Conservation (phyloP, 768 basidiomycete species). For the Russula virescens region DNA sequence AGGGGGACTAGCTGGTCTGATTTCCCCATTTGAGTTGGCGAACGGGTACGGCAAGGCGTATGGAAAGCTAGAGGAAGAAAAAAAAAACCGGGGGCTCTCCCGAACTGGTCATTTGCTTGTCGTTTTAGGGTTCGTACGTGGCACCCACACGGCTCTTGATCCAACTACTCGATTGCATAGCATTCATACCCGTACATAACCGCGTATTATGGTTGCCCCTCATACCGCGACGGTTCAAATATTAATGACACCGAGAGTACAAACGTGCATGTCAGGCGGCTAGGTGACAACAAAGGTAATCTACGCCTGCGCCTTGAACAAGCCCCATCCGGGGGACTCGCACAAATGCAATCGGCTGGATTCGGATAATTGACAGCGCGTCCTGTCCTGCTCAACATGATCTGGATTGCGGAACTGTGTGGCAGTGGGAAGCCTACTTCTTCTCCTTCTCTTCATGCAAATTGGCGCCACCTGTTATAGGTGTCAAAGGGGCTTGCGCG, state of each 20-base stretch:
- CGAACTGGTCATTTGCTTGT: background rate
- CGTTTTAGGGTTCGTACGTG: background rate
- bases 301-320: background rate
- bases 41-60: no score
- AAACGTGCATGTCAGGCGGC: constrained; percentile 1
- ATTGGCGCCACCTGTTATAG: background rate
- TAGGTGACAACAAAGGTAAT: background rate
- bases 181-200: no score
- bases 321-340: background rate
- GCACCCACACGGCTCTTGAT: background rate
- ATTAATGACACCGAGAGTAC: background rate
- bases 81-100: background rate
- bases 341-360: background rate
- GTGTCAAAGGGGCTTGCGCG: background rate
- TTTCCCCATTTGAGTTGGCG: constrained; percentile 10
- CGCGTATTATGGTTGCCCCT: background rate
- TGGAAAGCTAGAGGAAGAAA: background rate
- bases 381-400: background rate
- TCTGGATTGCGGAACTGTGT: background rate
- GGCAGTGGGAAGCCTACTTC: background rate
- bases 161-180: background rate
- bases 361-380: background rate
- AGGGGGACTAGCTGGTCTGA: background rate
- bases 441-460: no score
- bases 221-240: background rate